Evolutionary conservation across 2,329 filamentous ascomycete genomes (phyloP), one percentile per base, ranked within the genome.

Genomic region (Curvularia hawaiiensis): DNA sequence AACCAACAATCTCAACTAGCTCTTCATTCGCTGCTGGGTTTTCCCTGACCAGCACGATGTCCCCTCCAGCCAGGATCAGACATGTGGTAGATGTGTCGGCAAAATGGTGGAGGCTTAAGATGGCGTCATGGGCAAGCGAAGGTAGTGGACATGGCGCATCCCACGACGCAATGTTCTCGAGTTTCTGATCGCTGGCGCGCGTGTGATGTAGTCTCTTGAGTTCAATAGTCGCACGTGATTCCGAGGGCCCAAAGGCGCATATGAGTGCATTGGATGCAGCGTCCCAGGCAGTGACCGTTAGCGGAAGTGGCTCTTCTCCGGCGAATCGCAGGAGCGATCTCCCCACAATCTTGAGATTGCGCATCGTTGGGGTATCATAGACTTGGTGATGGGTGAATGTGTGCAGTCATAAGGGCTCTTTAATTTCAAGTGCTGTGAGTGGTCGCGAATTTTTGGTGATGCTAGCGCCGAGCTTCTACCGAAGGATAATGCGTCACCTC

Each of bases 1-100:
- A 96, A 44, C 95, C 95, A 62, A 98, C 87, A 66, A 99, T 98
- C 77, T 98, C 95, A 66, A 99, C 92, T 66, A 90, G 88, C 38
- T 92, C 90, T 74, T 90, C 87, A 58, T 84, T 87, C 6, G 82
- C 79, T 31, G 83, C 73, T 43, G 86, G 83, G 40, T 88, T 84
- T 72, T 97, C 92, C 64, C 89, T 85, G 28, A 97, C 90, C 50
- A 93, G 83, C 60, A 97, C 80, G 62, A 99, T 94, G 77, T 99
- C 94, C 60, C 95, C 95, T 48, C 92, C 92, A 67, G 91, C 90
- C 26, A 99, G 82, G 55, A 98, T 87, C 28, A 99, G 79, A 74
- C 91, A 96, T 72, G 89, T 88, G 50, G 88, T 90, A 52, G 86
- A 80, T 26, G 85, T 90, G 72, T 97, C 94, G 41, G 88, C 85